Base-by-base conservation (phyloP, 768 basidiomycete genomes). In the Boletus barrowsii region DNA sequence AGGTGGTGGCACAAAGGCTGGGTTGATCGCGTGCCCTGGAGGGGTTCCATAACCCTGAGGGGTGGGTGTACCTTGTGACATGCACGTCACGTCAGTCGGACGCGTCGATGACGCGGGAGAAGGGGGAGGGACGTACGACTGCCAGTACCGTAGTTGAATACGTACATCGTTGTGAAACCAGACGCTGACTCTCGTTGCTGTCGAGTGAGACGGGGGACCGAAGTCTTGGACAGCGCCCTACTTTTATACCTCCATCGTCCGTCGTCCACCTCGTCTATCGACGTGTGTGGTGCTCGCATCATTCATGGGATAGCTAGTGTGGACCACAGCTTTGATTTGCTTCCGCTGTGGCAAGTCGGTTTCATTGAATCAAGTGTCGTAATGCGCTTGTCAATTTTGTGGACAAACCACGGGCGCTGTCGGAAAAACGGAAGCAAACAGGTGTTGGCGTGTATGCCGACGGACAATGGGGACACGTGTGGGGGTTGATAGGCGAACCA, bases 171-270 rank as follows among this genome's bases (percentile, higher is more conserved):
- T 47, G 43, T n/a, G 29, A 29, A 10, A 10, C 0, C 29, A 29
- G 8, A 29, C 2, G 29, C 29, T 29, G 29, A 29, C 29, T 29
- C 29, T 29, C 29, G 29, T 5, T 35, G 6, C 17, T 43, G 37
- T 44, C 36, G 8, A 24, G 18, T 29, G 5, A 8, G 43, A 46
- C 33, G 54, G 26, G 17, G 24, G 29, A 8, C 33, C 36, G 10
- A 24, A 24, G 32, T n/a, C 18, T 29, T 29, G 37, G 51, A 36
- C 26, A 3, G 0, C 5, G 3, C 17, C 22, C 17, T 22, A 35
- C 2, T 51, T 63, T 49, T 62, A 61, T 62, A 62, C 36, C 4
- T 17, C 32, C 13, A 37, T 30, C 8, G 20, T 36, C 22, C 35
- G n/a, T 15, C 30, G 11, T 32, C 24, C 47, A 33, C 29, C 29